Evolutionary conservation across 192 early-diverging fungal genomes (phyloP).

Genomic region (Dissophora ornata): DNA sequence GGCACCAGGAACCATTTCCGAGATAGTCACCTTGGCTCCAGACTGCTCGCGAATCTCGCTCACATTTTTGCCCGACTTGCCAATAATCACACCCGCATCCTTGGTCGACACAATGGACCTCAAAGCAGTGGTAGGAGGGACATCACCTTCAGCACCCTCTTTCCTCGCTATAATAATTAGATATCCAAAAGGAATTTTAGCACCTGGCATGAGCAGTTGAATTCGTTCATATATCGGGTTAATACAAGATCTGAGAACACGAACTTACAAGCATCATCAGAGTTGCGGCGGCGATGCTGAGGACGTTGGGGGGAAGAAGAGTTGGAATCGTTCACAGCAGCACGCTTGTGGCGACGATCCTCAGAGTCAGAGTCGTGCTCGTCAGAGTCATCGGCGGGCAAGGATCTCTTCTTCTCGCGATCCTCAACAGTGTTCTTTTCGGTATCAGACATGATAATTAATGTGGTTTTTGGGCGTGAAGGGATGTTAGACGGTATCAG

Average conservation of each 20-base stretch:
- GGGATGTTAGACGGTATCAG: conserved; percentile 1
- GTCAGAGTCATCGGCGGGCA: conserved; percentile 58
- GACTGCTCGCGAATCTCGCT: conserved; percentile 87
- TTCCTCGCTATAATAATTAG: conserved; percentile 13
- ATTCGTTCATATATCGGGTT: no score
- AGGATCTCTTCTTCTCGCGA: conserved; percentile 58
- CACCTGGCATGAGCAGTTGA: no score
- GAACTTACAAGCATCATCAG: conserved; percentile 49
- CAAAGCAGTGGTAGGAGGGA: conserved; percentile 59
- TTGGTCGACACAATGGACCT: conserved; percentile 74
- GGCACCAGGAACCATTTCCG: conserved; percentile 85
- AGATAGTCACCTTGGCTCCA: conserved; percentile 90
- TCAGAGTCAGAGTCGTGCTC: conserved; percentile 55
- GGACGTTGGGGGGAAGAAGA: conserved; percentile 54
- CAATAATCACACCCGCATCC: conserved; percentile 90
- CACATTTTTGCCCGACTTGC: conserved; percentile 91
- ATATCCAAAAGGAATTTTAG: conserved; percentile 6
- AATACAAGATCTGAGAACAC: no score
- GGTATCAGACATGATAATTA: conserved; percentile 42
- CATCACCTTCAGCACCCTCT: conserved; percentile 45
- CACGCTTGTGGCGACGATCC: conserved; percentile 57
- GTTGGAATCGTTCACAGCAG: conserved; percentile 56
- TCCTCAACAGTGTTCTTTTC: conserved; percentile 45
- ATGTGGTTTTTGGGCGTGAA: not conserved
- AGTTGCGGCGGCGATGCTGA: conserved; percentile 53